A percentile compares a stretch with the other conserved stretches of the same genome.
These are phyloP conservation scores for Endotrypanum monterogeii DNA, from an alignment of 208 protist genomes.

Conservation along the genomic window DNA sequence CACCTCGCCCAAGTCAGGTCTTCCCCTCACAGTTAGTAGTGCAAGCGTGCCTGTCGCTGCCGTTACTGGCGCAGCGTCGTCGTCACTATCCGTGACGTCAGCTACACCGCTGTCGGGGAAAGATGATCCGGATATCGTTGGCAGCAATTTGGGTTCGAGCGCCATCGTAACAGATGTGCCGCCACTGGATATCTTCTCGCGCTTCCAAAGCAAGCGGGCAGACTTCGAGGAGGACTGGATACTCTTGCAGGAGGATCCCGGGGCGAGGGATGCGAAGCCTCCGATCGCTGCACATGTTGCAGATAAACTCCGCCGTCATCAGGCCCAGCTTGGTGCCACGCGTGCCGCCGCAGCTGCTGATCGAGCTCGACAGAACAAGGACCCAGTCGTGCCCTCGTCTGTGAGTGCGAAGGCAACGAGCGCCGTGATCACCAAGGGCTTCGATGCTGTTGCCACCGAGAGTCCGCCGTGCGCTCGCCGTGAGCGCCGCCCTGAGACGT, in stretches of 20 bases:
- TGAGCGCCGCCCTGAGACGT: conserved; percentile 15
- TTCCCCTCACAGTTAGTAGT: neutral
- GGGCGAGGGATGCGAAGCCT: conserved; percentile 13
- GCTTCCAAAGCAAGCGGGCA: conserved; percentile 60
- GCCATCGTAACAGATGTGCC: conserved; percentile 17
- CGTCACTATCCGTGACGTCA: conserved; percentile 5
- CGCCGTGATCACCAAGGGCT: neutral
- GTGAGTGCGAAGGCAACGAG: neutral
- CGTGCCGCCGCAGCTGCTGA: conserved; percentile 26
- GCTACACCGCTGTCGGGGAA: neutral
- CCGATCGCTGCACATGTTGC: conserved; percentile 40
- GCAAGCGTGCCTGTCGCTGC: neutral
- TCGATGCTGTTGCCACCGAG: conserved; percentile 1
- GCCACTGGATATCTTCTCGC: conserved; percentile 65
- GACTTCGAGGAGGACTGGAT: conserved; percentile 81
- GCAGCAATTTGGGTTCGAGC: neutral
- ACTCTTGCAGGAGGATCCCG: conserved; percentile 62
- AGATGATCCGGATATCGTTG: neutral
- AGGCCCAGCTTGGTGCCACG: conserved; percentile 21
- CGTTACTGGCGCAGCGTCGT: neutral
- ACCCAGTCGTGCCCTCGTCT: neutral
- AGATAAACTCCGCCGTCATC: conserved; percentile 48
- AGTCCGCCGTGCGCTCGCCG: neutral
- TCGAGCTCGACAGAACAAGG: conserved; percentile 3
- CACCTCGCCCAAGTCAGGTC: no score